Evolutionary conservation across 2,329 filamentous ascomycete species (phyloP).

Genomic region (Thielaviopsis ethacetica): DNA sequence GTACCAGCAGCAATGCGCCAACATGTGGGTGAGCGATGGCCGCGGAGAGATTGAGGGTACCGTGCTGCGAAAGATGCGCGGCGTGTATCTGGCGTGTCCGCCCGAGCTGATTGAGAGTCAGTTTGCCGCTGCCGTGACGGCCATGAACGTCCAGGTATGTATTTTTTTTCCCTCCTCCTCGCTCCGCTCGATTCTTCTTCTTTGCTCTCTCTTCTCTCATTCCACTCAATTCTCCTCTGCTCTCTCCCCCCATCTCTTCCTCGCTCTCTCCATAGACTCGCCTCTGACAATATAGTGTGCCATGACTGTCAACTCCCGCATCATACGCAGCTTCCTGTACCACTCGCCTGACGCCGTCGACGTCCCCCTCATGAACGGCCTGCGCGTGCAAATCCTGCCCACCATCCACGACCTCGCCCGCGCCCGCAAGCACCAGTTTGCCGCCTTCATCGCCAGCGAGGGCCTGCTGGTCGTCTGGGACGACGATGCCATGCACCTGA

Average conservation of each 20-base stretch:
- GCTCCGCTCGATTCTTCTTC: not conserved
- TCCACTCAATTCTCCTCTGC: not conserved
- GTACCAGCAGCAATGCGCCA: constrained; percentile 62
- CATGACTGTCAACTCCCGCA: constrained; percentile 66
- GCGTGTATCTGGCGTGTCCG: constrained; percentile 59
- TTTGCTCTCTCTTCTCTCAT: not conserved
- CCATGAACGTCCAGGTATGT: constrained; percentile 53
- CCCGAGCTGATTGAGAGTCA: constrained; percentile 43
- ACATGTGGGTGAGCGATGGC: constrained; percentile 57
- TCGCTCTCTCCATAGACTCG: not conserved
- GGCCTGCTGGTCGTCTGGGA: constrained; percentile 67
- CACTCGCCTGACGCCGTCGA: constrained; percentile 59
- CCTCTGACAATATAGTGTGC: constrained; percentile 40
- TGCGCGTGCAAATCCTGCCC: constrained; percentile 61
- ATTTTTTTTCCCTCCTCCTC: not conserved
- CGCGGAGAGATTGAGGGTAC: constrained; percentile 56
- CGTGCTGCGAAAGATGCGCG: constrained; percentile 48
- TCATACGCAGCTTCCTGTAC: constrained; percentile 62
- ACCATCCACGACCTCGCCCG: constrained; percentile 53
- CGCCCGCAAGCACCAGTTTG: constrained; percentile 64
- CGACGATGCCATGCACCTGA: constrained; percentile 56
- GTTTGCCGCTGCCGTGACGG: constrained; percentile 47
- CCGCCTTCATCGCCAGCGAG: constrained; percentile 59
- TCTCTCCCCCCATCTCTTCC: too few relatives aligned
- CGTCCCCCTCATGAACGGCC: constrained; percentile 58